These are phyloP conservation scores for Populus alba DNA, from an alignment of 345 rosid species.

Conservation along the genomic window DNA sequence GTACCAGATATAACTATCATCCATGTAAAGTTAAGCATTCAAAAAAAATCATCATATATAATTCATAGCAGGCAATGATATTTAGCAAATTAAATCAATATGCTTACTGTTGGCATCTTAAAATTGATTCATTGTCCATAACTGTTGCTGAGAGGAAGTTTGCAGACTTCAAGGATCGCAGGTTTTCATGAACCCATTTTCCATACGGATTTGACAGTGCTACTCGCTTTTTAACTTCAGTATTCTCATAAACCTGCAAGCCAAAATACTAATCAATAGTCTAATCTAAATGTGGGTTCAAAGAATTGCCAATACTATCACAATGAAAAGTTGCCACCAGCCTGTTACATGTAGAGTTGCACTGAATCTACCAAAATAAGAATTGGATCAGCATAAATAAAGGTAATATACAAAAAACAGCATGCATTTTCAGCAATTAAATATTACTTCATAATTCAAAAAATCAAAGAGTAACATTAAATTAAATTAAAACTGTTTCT, in stretches of 20 bases:
- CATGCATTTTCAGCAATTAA: neutral
- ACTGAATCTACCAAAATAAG: neutral
- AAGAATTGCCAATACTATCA: neutral
- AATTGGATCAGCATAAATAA: neutral
- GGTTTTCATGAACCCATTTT: slow-evolving; percentile 77
- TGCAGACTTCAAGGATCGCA: slow-evolving; percentile 63
- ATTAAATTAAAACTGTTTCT: neutral
- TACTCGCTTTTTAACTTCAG: slow-evolving; percentile 83
- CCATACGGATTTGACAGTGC: slow-evolving; percentile 83
- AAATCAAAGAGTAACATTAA: neutral
- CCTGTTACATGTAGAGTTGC: neutral
- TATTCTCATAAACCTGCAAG: slow-evolving; percentile 87
- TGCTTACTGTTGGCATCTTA: slow-evolving; percentile 88
- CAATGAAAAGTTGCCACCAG: neutral
- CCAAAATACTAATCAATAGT: neutral
- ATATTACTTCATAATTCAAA: neutral
- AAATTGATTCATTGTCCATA: slow-evolving; percentile 74
- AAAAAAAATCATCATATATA: neutral
- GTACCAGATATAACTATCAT: neutral
- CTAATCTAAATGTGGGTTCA: neutral
- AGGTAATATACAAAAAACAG: neutral
- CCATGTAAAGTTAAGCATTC: neutral
- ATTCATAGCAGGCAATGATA: neutral
- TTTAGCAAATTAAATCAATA: slow-evolving; percentile 1
- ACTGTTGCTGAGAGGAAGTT: slow-evolving; percentile 61